Evolutionary conservation across 768 basidiomycete species (phyloP).

Genomic region (Guyanaporus albipodus): DNA sequence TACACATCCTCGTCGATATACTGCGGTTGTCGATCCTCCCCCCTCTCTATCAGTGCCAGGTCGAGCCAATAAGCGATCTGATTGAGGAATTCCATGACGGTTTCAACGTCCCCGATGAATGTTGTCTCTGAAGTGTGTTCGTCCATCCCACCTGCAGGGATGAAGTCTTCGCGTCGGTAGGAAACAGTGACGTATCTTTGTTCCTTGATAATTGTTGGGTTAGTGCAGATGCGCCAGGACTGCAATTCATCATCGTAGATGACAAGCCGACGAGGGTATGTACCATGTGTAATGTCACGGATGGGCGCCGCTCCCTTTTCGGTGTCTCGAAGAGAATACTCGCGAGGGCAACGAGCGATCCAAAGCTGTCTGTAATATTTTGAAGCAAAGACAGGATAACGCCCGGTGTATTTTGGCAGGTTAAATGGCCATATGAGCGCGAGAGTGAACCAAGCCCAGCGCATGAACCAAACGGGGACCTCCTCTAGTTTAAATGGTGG

Average conservation of each 20-base stretch:
- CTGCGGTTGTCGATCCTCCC: neutral
- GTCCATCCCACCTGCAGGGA: neutral
- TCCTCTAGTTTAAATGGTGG: neutral
- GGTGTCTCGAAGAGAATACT: slow-evolving; percentile 16
- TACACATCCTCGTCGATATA: slow-evolving; percentile 19
- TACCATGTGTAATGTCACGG: slow-evolving; percentile 8
- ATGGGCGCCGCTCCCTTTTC: slow-evolving; percentile 1
- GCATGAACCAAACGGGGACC: slow-evolving; percentile 8
- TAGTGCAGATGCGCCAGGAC: slow-evolving; percentile 2
- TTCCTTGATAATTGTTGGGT: slow-evolving; percentile 2
- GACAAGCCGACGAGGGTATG: slow-evolving; percentile 16
- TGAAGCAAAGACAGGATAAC: slow-evolving; percentile 18
- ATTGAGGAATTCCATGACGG: slow-evolving; percentile 1
- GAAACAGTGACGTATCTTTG: slow-evolving; percentile 20
- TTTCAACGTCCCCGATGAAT: slow-evolving; percentile 8
- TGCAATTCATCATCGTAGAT: slow-evolving; percentile 4
- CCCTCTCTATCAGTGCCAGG: neutral
- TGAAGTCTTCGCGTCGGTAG: slow-evolving; percentile 13
- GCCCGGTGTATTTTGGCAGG: neutral
- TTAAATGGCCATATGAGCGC: slow-evolving; percentile 16
- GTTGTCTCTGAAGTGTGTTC: neutral
- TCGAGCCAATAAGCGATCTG: slow-evolving; percentile 24
- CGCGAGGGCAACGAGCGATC: slow-evolving; percentile 19
- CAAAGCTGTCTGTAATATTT: slow-evolving; percentile 23
- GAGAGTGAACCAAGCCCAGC: slow-evolving; percentile 18